Conservation (phyloP, 2,329 filamentous ascomycete genomes). For the Xylariaceae sp. region DNA sequence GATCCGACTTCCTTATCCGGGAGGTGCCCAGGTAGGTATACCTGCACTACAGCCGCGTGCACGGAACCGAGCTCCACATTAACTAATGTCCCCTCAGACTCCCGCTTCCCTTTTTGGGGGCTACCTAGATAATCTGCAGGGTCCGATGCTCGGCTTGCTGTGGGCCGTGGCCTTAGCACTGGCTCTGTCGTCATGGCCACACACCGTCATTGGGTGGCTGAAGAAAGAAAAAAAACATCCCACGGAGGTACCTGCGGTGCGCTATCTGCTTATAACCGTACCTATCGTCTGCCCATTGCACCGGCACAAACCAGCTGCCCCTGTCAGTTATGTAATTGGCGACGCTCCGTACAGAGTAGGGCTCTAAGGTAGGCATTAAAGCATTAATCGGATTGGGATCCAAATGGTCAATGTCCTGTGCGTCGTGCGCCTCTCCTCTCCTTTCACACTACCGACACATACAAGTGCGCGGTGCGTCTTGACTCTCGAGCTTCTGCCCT, state of each 20-base stretch:
- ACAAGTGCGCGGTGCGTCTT: conserved; percentile 1
- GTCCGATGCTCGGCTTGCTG: conserved; percentile 20
- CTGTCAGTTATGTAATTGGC: conserved; percentile 12
- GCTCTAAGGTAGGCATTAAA: background rate
- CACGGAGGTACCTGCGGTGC: conserved; percentile 1
- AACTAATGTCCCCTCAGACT: too few relatives aligned
- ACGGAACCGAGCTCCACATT: too few relatives aligned
- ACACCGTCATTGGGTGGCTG: conserved; percentile 17
- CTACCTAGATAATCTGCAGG: conserved; percentile 18
- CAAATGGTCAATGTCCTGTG: conserved; percentile 9
- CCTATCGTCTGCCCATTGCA: background rate
- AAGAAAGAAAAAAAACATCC: conserved; percentile 21
- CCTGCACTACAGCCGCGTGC: too few relatives aligned
- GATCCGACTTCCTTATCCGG: too few relatives aligned
- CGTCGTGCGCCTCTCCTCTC: conserved; percentile 7
- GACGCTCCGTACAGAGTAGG: background rate
- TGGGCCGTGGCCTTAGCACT: conserved; percentile 11
- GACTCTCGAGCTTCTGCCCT: background rate
- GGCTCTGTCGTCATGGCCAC: conserved; percentile 21
- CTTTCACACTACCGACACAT: conserved; percentile 1
- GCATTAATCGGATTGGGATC: conserved; percentile 6
- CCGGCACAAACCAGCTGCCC: conserved; percentile 11
- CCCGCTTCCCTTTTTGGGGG: conserved; percentile 16
- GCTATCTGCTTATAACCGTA: too few relatives aligned
- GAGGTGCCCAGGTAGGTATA: too few relatives aligned